These are phyloP conservation scores for Fraxinus albicans DNA, from an alignment of 305 asterid species.

Conservation along the genomic window DNA sequence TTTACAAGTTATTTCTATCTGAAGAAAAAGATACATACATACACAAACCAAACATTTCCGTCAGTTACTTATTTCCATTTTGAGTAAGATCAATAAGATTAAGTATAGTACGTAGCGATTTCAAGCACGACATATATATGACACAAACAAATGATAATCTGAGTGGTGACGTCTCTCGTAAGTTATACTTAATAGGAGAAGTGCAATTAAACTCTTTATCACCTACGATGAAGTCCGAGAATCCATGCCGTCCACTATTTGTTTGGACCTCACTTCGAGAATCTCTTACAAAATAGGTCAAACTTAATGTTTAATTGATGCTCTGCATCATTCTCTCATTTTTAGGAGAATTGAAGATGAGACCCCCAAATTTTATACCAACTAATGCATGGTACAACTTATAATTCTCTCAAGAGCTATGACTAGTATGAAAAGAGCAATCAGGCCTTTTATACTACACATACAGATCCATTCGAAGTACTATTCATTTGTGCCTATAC, in stretches of 20 bases:
- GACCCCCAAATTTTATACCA: not conserved
- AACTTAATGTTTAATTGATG: not conserved
- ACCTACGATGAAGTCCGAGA: not conserved
- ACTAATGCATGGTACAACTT: not conserved
- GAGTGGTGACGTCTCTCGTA: not conserved
- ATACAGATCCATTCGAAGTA: not conserved
- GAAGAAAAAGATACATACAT: slow-evolving; percentile 20
- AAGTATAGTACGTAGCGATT: not conserved
- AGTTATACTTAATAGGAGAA: not conserved
- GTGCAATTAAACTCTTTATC: not conserved
- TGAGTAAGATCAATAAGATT: not conserved
- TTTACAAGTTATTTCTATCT: slow-evolving; percentile 91
- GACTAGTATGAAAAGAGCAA: not conserved
- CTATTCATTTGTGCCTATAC: not conserved
- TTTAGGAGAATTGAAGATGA: not conserved
- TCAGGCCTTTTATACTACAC: not conserved
- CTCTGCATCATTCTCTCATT: not conserved
- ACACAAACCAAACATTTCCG: not conserved
- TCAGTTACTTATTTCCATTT: not conserved
- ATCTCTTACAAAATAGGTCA: not conserved
- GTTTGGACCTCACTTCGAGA: not conserved
- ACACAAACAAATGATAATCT: not conserved
- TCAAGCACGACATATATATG: not conserved
- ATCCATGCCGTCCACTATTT: not conserved
- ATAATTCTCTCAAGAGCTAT: not conserved